Base-by-base conservation (phyloP, 2,329 filamentous ascomycete genomes). In the Colletotrichum higginsianum region DNA sequence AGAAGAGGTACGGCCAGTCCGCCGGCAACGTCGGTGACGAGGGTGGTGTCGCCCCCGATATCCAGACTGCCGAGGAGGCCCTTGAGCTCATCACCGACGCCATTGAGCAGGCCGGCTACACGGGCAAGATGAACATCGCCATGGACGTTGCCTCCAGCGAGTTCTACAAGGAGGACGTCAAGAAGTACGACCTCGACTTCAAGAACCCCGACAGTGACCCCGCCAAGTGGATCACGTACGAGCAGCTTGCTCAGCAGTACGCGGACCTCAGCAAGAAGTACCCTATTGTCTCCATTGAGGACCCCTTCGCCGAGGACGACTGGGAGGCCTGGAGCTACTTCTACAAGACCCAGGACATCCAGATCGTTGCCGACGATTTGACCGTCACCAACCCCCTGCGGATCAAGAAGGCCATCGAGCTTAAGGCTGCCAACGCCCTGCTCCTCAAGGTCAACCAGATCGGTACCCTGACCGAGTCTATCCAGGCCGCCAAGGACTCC, bases 241-340 rank as follows among this genome's bases (percentile, higher is more conserved):
- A 98, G 90, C 89, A 99, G 88, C 93, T 99, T 75, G 96, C 96
- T 82, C 91, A 93, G 81, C 87, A 97, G 80, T 98, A 99, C 92
- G 91, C 93, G 84, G 88, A 91, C 57, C 92, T 99, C 74, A 89
- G 90, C 83, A 90, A 92, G 90, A 98, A 98, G 89, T 99, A 99
- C 89, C 96, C 96, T 80, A 99, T 99, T 81, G 94, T 98, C 87
- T 94, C 91, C 85, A 98, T 99, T 79, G 96, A 99, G 89, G 96
- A 99, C 84, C 96, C 96, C 83, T 99, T 99, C 87, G 96, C 94
- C 76, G 96, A 99, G 91, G 96, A 98, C 81, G 96, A 99, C 90
- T 99, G 96, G 96, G 96, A 98, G 91, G 96, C 96, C 74, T 99
- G 96, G 96, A 97, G 94, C 91, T 98, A 98, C 92, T 99, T 98